phyloP scores from a whole-genome alignment of 75 land plant genomes.

The Cupressus sempervirens region DNA sequence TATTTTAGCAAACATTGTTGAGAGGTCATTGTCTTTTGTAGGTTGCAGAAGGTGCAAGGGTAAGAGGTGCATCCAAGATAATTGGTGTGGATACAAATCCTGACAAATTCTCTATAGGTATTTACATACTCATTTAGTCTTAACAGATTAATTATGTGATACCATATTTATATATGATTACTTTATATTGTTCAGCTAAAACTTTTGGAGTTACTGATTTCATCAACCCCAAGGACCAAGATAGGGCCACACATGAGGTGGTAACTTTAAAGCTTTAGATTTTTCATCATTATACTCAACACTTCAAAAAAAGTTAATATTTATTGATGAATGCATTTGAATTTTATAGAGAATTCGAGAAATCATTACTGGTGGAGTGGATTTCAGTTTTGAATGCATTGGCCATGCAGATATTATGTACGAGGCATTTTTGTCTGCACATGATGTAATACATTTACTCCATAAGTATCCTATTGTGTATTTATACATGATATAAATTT shows the following conservation, averaged over 20 bases:
- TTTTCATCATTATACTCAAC: background rate
- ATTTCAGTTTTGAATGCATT: conserved; percentile 88
- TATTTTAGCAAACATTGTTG: no score
- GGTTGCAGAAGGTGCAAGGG: conserved; percentile 61
- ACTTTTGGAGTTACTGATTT: conserved; percentile 76
- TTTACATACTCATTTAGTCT: background rate
- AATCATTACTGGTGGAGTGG: conserved; percentile 77
- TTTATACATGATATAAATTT: background rate
- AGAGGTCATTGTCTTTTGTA: background rate
- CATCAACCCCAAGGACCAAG: conserved; percentile 64
- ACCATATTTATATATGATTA: background rate
- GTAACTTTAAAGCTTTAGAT: background rate
- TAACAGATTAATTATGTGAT: no score
- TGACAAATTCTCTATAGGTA: conserved; percentile 39
- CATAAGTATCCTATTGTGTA: background rate
- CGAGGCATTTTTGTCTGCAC: conserved; percentile 73
- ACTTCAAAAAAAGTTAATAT: background rate
- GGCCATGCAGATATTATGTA: conserved; percentile 66
- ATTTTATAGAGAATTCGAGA: conserved; percentile 55
- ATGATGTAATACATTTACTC: conserved; percentile 40
- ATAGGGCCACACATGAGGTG: conserved; percentile 74
- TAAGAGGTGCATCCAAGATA: conserved; percentile 49
- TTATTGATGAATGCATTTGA: background rate
- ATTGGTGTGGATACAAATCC: conserved; percentile 62
- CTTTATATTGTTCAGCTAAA: conserved; percentile 33